Evolutionary conservation across 495 filamentous ascomycete genomes (phyloP), one percentile per base, ranked within the genome.

Genomic region (Xylaria intraflava): DNA sequence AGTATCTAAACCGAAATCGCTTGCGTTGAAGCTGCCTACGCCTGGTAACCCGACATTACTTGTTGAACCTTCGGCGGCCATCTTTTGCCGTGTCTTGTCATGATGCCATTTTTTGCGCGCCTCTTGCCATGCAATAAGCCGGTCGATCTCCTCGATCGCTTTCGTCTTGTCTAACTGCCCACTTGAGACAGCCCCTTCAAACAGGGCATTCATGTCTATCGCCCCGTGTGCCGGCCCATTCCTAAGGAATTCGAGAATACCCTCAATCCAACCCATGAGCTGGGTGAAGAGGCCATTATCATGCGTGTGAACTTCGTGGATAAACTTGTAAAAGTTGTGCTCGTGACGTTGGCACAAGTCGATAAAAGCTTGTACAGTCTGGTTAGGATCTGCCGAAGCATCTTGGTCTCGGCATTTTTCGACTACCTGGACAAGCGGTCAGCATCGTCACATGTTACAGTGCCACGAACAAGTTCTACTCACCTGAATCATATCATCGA

Each of bases 321-420:
- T 83, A 64, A 98, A 98, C 65, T 95, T 96, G 77, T 98, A 98
- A 66, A 98, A 95, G 74, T 94, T 91, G 65, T 89, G 82, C 71
- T 98, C 86, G 66, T 98, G 93, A 14, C 93, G 83, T 52, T 89
- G 87, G 67, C 93, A 98, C 38, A 98, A 81, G 66, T 98, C 94
- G 66, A 97, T 98, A 67, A 98, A 98, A 31, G 89, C 80, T 68
- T 98, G 93, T n/a, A 98, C 93, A 0, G 93, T 98, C 71, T 96
- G 90, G 70, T 98, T 98, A 12, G 93, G 93, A 65, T 98, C 93
- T 0, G 90, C 90, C 0, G 87, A 86, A 40, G 92, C 84, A 68
- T 95, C 94, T 69, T 96, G 90, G 27, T 88, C 83, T 61, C 94
- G 90, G 53, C 88, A 90, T 52, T 83, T 85, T 51, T 95, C 90